Evolutionary conservation across 2,329 filamentous ascomycete species (phyloP), one percentile per base, ranked within the genome.

Genomic region (Aspergillus ruber): DNA sequence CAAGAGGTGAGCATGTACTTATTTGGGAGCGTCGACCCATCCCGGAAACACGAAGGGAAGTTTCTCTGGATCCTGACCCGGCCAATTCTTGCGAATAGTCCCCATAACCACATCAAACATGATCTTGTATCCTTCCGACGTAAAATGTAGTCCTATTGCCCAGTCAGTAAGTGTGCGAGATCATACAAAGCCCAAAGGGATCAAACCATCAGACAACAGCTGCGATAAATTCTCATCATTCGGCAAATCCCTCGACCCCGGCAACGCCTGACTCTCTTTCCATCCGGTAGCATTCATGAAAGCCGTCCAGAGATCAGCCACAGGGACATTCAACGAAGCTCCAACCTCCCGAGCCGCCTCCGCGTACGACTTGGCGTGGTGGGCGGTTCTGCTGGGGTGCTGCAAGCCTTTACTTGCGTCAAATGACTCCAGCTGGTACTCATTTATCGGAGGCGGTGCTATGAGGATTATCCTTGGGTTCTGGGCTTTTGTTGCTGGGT

Each of bases 271-370:
- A 6, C 73, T 75, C 55, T 69, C 67, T 13, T 72, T 63, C 70
- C 79, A 83, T 1, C 76, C 76, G 2, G 75, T 73, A 41, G 80
- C 75, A 47, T 80, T 74, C 83, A 95, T 88, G 58, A 96, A 78
- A 0, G 81, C 82, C 51, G 80, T 78, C 82, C 88, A 94, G 1
- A 97, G 76, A 67, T 97, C 88, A 18, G 95, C 72, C 1, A 91
- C 78, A 0, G 81, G 75, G 3, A 91, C 58, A 6, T 69, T 65
- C 38, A 76, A 68, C 47, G 74, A 75, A 42, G 67, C 74, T 2
- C 78, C 85, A 0, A 86, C 73, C 44, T 84, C 75, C 50, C 82
- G 77, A 10, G 82, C 80, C 6, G 86, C 88, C 51, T 79, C 72
- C 1, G 81, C 82, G 61, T 78, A 96, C 66, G 63, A 75, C 66